phyloP scores from a whole-genome alignment of 1,139 yeast species.

The Citeromyces hawaiiensis region DNA sequence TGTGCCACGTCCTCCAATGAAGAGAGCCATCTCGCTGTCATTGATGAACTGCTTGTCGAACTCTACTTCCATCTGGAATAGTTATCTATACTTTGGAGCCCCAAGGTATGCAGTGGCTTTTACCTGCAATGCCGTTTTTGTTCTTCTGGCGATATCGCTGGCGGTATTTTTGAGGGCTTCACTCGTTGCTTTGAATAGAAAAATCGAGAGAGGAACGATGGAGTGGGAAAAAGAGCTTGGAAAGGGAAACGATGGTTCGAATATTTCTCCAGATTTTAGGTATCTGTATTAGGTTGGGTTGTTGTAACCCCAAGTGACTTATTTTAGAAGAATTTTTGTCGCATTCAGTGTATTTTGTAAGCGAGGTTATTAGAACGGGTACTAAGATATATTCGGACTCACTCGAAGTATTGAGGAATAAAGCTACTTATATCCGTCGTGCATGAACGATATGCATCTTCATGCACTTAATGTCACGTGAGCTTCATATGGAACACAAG shows the following conservation, averaged over 20 bases:
- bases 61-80: conserved; percentile 8
- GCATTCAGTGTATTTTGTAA: no score
- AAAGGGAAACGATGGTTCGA: background rate
- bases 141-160: background rate
- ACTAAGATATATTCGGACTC: no score
- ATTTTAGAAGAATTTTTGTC: no score
- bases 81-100: conserved; percentile 6
- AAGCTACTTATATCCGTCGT: no score
- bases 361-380: no score
- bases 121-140: background rate
- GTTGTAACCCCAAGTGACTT: no score
- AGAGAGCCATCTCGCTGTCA: conserved; percentile 8
- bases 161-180: background rate
- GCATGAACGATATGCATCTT: no score
- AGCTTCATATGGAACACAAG: no score
- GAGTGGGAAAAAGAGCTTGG: background rate
- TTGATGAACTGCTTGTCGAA: conserved; percentile 7
- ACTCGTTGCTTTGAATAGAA: background rate
- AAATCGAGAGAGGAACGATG: background rate
- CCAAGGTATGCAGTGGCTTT: conserved; percentile 7
- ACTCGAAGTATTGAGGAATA: no score
- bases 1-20: conserved; percentile 32
- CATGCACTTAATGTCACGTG: no score
- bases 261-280: background rate
- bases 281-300: background rate